A percentile compares a stretch with the other conserved stretches of the same genome.
phyloP scores from a whole-genome alignment of 176 grass and related monocot genomes.

The Elaeis guineensis region DNA sequence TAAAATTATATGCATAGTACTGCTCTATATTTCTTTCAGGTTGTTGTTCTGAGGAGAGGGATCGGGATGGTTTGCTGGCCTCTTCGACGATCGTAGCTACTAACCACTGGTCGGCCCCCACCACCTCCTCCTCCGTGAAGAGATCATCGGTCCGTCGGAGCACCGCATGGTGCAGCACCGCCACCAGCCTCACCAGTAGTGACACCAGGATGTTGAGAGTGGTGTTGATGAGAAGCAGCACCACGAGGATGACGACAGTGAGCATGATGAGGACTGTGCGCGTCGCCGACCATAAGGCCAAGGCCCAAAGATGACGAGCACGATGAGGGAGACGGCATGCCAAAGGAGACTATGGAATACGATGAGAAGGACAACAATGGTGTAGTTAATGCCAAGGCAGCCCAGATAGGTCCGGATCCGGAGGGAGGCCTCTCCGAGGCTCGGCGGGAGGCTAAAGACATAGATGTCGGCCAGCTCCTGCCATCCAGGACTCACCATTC shows the following conservation, averaged over 20 bases:
- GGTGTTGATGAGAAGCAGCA: constrained; percentile 60
- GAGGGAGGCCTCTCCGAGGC: constrained; percentile 63
- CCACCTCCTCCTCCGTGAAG: constrained; percentile 35
- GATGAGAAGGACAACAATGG: constrained; percentile 70
- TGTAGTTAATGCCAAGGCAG: constrained; percentile 94
- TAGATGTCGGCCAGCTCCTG: constrained; percentile 51
- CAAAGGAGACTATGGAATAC: constrained; percentile 81
- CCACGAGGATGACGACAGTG: constrained; percentile 39
- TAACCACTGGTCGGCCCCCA: not conserved
- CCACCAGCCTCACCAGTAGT: constrained; percentile 42
- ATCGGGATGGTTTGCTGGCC: too few species aligned
- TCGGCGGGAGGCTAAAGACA: constrained; percentile 37
- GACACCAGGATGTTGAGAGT: constrained; percentile 64
- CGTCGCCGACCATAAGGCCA: constrained; percentile 47
- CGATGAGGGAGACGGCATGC: constrained; percentile 80
- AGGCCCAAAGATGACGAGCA: constrained; percentile 11
- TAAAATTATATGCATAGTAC: too few species aligned
- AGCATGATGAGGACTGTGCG: constrained; percentile 29
- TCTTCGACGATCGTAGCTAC: too few species aligned
- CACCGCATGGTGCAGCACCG: constrained; percentile 48
- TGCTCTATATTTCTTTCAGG: too few species aligned
- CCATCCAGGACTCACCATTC: constrained; percentile 18
- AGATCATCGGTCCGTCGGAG: constrained; percentile 43
- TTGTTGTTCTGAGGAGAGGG: too few species aligned
- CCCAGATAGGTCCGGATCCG: constrained; percentile 67